These are phyloP conservation scores for Rhodomyrtus tomentosa DNA, from an alignment of 345 rosid genomes.

Conservation along the genomic window DNA sequence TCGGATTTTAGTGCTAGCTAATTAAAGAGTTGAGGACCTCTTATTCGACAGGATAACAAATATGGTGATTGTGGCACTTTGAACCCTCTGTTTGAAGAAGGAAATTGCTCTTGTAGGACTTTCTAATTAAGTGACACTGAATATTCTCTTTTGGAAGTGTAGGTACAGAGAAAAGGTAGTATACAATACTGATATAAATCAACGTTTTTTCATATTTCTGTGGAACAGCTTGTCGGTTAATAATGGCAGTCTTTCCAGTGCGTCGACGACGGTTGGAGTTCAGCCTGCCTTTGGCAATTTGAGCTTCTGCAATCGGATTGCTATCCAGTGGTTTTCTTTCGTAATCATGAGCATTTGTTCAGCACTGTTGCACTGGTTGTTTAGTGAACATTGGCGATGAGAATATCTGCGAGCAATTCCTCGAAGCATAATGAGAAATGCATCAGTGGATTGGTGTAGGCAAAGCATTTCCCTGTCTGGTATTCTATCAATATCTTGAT, in stretches of 20 bases:
- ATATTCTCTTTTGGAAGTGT: neutral
- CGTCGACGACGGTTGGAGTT: slow-evolving; percentile 26
- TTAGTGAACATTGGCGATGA: neutral
- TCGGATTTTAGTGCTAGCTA: neutral
- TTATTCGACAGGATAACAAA: neutral
- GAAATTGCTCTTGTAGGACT: neutral
- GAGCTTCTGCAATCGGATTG: slow-evolving; percentile 22
- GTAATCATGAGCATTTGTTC: slow-evolving; percentile 4
- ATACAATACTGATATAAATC: neutral
- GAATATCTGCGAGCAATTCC: neutral
- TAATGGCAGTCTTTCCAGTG: slow-evolving; percentile 25
- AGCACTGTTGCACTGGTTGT: neutral
- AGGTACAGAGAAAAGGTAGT: neutral
- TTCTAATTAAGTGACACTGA: neutral
- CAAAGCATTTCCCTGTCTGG: neutral
- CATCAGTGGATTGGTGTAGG: neutral
- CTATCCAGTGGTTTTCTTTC: slow-evolving; percentile 13
- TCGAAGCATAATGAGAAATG: neutral
- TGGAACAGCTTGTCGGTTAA: slow-evolving; percentile 40
- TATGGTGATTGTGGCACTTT: neutral
- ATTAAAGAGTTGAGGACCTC: neutral
- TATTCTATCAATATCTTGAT: neutral
- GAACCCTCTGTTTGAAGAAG: neutral
- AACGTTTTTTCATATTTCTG: neutral
- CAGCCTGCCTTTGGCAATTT: slow-evolving; percentile 36